Percentiles rank a stretch among this genome's conserved stretches.
phyloP scores from a whole-genome alignment of 2,329 filamentous ascomycete genomes.

The Sclerotinia glacialis region DNA sequence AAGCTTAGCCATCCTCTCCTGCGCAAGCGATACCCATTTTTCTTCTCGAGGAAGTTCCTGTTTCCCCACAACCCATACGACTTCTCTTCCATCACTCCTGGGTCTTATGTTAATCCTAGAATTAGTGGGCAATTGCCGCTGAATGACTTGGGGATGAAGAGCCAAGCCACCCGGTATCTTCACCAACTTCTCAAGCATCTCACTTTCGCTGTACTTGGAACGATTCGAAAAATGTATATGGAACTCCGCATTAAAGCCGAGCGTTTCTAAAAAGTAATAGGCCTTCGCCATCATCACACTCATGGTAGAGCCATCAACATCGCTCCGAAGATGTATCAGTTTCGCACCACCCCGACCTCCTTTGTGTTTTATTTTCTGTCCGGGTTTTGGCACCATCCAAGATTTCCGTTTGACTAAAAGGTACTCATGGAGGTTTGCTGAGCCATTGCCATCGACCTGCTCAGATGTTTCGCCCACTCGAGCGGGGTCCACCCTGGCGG shows the following conservation, averaged over 20 bases:
- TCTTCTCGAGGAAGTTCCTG: not conserved
- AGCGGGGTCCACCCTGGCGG: not conserved
- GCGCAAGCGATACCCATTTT: not conserved
- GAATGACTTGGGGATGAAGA: conserved; percentile 14
- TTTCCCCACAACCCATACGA: conserved; percentile 8
- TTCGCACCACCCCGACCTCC: conserved; percentile 4
- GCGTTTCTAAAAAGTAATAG: not conserved
- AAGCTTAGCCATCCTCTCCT: not conserved
- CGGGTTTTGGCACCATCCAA: conserved; percentile 11
- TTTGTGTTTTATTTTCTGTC: not conserved
- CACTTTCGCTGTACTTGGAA: not conserved
- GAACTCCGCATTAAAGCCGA: not conserved
- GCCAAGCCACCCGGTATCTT: not conserved
- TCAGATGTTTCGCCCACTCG: not conserved
- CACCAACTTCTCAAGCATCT: not conserved
- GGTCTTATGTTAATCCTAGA: not conserved
- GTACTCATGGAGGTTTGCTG: not conserved
- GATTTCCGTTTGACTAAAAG: conserved; percentile 12
- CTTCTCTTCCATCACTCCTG: conserved; percentile 6
- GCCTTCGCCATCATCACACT: conserved; percentile 4
- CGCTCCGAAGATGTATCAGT: not conserved
- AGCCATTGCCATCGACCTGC: not conserved
- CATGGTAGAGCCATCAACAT: not conserved
- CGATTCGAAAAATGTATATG: conserved; percentile 1
- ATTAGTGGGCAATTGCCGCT: not conserved